A percentile compares a stretch with the other conserved stretches of the same genome.
Evolutionary conservation across 78 protist species (phyloP).

Genomic region (Cavenderia fasciculata): DNA sequence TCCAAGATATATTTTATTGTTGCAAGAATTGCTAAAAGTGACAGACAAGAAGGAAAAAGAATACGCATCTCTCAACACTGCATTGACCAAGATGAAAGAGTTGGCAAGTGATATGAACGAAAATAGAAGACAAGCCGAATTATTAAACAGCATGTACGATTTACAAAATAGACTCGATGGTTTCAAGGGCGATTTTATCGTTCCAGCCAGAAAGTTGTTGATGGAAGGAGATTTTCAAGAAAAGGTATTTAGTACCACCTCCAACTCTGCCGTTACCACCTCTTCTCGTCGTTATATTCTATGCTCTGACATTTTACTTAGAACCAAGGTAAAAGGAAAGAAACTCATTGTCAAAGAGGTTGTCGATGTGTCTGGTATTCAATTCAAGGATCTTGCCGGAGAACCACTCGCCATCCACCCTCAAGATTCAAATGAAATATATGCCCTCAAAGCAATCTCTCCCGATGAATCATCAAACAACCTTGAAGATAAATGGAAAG

Average conservation of each 20-base stretch:
- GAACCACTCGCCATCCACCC: constrained; percentile 12
- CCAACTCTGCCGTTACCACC: neutral
- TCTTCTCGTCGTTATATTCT: neutral
- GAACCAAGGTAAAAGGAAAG: constrained; percentile 49
- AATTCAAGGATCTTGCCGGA: constrained; percentile 42
- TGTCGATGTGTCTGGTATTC: constrained; percentile 16
- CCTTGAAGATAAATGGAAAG: constrained; percentile 45
- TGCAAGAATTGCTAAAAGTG: constrained; percentile 18
- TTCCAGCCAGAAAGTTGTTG: constrained; percentile 35
- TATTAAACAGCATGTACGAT: constrained; percentile 53
- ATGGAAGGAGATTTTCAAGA: constrained; percentile 25
- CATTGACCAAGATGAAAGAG: constrained; percentile 44
- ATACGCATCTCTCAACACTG: constrained; percentile 2
- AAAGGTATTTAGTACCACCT: neutral
- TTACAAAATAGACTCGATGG: constrained; percentile 50
- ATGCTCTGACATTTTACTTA: constrained; percentile 36
- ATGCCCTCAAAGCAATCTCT: constrained; percentile 1
- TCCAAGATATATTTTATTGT: constrained; percentile 54
- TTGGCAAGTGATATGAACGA: constrained; percentile 61
- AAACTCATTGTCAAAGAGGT: constrained; percentile 24
- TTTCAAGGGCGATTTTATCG: constrained; percentile 36
- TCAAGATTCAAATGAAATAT: neutral
- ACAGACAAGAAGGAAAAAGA: constrained; percentile 30
- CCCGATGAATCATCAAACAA: constrained; percentile 1
- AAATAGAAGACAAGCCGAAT: constrained; percentile 46